Evolutionary conservation across 129 eudicot species (phyloP), one percentile per base, ranked within the genome.

Genomic region (Erigeron canadensis): DNA sequence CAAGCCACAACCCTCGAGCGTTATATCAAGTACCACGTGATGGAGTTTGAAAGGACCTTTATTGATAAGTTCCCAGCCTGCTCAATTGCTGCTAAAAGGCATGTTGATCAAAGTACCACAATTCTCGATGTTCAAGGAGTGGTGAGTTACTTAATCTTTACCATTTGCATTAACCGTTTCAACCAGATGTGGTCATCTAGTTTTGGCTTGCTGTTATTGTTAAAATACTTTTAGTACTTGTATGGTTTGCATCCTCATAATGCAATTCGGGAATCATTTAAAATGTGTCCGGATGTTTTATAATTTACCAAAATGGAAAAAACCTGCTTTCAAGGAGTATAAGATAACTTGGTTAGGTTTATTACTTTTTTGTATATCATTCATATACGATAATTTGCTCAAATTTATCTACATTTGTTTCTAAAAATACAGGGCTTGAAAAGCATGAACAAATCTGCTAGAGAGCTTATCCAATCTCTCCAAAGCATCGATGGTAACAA

Each of bases 101-200:
- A 90, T 69, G 61, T 95, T 60, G 99, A 95, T 76, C 97, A 90
- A 77, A 95, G 99, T 83, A 95, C 99, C 41, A 90, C 99, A 54
- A 95, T 95, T 70, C 77, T 95, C 75, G 99, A 95, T 82, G 99
- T 95, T 60, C 94, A 90, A 73, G 97, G 97, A 81, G 96, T 95
- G 95, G 99, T 95, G 86, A 55, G 96, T 76, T 10, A 41, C 41
- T 19, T 40, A 6, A 57, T 59, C 42, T 6, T 77, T 76, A 75
- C 79, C n/a, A 64, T 21, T 55, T 41, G 23, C 56, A 65, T 10
- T 41, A 42, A 10, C 40, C 3, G 34, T 28, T 28, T 28, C 34
- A 28, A 28, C 34, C 34, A 28, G 34, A 28, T 28, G 34, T 28
- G 34, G 34, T 28, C 34, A 28, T 28, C 34, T 28, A 28, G 34